These are phyloP conservation scores for Chiua sp. DNA, from an alignment of 1,284 basidiomycete genomes.

Conservation along the genomic window DNA sequence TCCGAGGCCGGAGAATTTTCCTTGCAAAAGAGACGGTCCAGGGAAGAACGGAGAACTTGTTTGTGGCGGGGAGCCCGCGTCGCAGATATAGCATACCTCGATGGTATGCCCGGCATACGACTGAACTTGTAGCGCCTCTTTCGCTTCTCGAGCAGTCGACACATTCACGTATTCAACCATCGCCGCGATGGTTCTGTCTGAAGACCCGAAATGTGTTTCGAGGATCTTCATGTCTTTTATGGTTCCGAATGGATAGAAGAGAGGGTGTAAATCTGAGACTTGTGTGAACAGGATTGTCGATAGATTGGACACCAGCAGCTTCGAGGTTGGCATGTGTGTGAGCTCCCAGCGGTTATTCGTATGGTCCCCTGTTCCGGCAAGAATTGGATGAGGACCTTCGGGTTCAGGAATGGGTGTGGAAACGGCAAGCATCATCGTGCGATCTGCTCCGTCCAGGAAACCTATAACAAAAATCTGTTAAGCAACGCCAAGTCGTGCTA, in stretches of 20 bases:
- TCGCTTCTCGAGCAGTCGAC: constrained; percentile 65
- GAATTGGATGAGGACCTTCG: constrained; percentile 29
- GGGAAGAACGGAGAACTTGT: constrained; percentile 21
- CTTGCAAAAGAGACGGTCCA: constrained; percentile 12
- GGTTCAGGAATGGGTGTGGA: constrained; percentile 40
- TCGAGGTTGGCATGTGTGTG: constrained; percentile 50
- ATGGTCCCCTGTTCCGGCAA: constrained; percentile 10
- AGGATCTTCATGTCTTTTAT: constrained; percentile 62
- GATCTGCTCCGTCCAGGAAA: constrained; percentile 80
- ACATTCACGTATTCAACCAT: constrained; percentile 64
- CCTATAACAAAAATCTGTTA: constrained; percentile 44
- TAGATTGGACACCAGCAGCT: constrained; percentile 67
- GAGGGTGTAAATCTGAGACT: constrained; percentile 67
- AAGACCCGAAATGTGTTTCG: constrained; percentile 37
- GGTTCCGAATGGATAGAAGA: constrained; percentile 72
- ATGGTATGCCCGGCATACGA: constrained; percentile 58
- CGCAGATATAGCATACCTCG: constrained; percentile 50
- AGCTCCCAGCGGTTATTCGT: constrained; percentile 31
- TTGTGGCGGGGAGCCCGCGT: constrained; percentile 14
- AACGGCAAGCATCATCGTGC: constrained; percentile 61
- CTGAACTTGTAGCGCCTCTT: constrained; percentile 61
- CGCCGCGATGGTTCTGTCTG: constrained; percentile 53
- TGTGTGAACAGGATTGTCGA: constrained; percentile 71
- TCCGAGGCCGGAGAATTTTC: constrained; percentile 26
- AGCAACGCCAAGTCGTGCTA: neutral